These are phyloP conservation scores for Pseudozyma sp. DNA, from an alignment of 1,284 basidiomycete genomes.

Conservation along the genomic window DNA sequence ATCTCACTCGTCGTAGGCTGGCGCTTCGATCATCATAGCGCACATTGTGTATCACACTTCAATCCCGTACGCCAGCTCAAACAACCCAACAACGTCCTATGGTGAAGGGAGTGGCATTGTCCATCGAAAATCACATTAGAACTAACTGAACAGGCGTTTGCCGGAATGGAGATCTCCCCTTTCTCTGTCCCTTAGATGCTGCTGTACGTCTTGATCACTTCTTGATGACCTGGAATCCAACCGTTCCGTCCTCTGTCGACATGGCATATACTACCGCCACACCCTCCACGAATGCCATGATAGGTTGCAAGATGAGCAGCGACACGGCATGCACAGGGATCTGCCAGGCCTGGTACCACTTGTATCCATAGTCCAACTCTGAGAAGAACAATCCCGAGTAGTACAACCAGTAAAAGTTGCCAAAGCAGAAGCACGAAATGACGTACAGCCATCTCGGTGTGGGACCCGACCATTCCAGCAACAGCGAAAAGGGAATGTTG, in stretches of 20 bases:
- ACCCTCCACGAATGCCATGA: slow-evolving; percentile 69
- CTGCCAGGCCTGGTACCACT: slow-evolving; percentile 65
- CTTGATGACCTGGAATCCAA: slow-evolving; percentile 50
- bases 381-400: slow-evolving; percentile 64
- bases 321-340: slow-evolving; percentile 65
- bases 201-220: slow-evolving; percentile 14
- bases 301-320: slow-evolving; percentile 68
- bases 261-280: slow-evolving; percentile 69
- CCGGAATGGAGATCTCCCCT: no score
- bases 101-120: no score
- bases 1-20: no score
- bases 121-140: no score
- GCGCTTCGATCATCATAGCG: no score
- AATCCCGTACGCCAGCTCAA: no score
- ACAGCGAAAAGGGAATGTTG: slow-evolving; percentile 69
- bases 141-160: no score
- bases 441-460: slow-evolving; percentile 70
- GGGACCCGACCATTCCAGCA: slow-evolving; percentile 36
- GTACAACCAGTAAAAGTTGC: slow-evolving; percentile 69
- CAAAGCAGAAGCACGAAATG: slow-evolving; percentile 70
- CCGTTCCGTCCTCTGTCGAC: slow-evolving; percentile 61
- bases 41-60: no score
- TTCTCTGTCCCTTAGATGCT: no score
- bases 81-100: no score
- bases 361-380: slow-evolving; percentile 67